phyloP scores from a whole-genome alignment of 441 rosid genomes.

The Euphorbia neoarborescens region DNA sequence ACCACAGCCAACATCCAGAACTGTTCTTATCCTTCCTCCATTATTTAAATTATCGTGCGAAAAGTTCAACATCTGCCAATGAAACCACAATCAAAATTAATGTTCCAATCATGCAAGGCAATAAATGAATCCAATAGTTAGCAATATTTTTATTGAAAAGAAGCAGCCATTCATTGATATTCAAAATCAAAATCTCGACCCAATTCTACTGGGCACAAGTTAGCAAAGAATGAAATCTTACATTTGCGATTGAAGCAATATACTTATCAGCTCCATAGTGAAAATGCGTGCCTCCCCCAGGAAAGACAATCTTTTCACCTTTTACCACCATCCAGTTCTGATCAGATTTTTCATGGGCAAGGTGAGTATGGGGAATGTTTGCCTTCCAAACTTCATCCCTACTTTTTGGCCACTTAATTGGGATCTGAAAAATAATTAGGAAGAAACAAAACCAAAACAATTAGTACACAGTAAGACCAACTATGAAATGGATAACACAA shows the following conservation, averaged over 20 bases:
- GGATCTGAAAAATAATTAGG: conserved; percentile 45
- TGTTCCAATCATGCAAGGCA: conserved; percentile 2
- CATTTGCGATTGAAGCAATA: conserved; percentile 88
- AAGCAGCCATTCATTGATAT: background rate
- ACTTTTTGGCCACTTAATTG: conserved; percentile 97
- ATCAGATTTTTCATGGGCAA: conserved; percentile 94
- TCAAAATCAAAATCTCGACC: background rate
- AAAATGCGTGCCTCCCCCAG: conserved; percentile 99
- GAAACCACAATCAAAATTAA: background rate
- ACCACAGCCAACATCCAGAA: conserved; percentile 96
- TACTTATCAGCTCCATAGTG: conserved; percentile 98
- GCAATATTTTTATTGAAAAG: background rate
- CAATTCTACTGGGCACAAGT: background rate
- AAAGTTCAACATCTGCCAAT: conserved; percentile 84
- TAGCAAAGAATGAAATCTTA: conserved; percentile 30
- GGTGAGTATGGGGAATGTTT: conserved; percentile 98
- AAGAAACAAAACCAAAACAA: conserved; percentile 1
- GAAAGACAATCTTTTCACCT: conserved; percentile 84
- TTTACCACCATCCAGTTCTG: conserved; percentile 99
- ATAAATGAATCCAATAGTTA: background rate
- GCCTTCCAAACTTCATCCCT: conserved; percentile 99
- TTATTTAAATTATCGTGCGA: conserved; percentile 61
- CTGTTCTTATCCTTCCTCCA: conserved; percentile 71
- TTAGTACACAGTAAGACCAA: background rate
- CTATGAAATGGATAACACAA: background rate